Percentiles rank a stretch among this genome's conserved stretches.
Evolutionary conservation across 345 rosid species (phyloP).

Genomic region (Euphorbia pulcherrima): DNA sequence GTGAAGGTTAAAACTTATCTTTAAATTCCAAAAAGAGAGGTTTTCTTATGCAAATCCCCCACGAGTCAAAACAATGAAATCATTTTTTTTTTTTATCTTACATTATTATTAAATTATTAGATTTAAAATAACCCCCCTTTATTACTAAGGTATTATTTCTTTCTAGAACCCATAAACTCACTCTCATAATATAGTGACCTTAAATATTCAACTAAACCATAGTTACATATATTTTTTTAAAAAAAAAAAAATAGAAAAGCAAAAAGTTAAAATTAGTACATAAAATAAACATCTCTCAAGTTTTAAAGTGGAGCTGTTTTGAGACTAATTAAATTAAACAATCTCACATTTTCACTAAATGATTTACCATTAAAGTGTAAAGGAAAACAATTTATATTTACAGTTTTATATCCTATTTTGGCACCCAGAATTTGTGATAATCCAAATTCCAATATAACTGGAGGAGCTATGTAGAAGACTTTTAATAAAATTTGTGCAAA

Average conservation of each 20-base stretch:
- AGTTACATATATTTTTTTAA: too few species aligned
- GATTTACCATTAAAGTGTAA: too few species aligned
- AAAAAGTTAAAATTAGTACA: background rate
- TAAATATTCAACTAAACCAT: background rate
- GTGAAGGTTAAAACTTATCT: slow-evolving; percentile 55
- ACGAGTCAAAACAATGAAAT: slow-evolving; percentile 53
- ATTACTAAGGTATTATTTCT: too few species aligned
- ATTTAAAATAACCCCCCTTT: too few species aligned
- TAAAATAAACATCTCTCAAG: background rate
- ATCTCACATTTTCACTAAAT: too few species aligned
- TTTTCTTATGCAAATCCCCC: slow-evolving; percentile 37
- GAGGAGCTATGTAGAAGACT: too few species aligned
- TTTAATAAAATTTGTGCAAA: background rate
- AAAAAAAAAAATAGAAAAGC: background rate
- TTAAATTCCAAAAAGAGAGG: slow-evolving; percentile 51
- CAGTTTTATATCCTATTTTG: too few species aligned
- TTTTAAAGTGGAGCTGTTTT: background rate
- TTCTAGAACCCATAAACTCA: background rate
- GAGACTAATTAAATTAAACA: too few species aligned
- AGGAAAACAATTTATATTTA: too few species aligned
- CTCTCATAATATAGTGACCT: background rate
- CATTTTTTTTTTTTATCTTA: slow-evolving; percentile 1
- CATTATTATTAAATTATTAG: too few species aligned
- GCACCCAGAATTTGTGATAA: too few species aligned
- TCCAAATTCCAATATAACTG: too few species aligned